Percentiles rank a stretch among this genome's conserved stretches.
Conservation (phyloP, 2,329 filamentous ascomycete species). For the Cercospora brassicicola region DNA sequence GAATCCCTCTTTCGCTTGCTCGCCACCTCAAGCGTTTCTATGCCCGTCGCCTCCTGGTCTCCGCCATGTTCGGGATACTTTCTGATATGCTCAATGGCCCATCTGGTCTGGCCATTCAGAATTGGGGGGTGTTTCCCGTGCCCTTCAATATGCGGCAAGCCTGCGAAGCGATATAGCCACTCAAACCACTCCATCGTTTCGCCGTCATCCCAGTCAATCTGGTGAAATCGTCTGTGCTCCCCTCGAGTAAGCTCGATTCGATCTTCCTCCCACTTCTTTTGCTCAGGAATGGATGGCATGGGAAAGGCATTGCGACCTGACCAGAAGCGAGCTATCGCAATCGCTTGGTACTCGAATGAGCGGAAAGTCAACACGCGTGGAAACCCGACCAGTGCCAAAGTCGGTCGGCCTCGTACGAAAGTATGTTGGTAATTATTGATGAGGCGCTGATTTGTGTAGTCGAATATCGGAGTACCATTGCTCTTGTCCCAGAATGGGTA, state of each 20-base stretch:
- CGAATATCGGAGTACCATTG: conserved; percentile 50
- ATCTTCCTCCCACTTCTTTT: conserved; percentile 51
- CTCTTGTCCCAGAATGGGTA: conserved; percentile 54
- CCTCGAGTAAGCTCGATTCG: conserved; percentile 37
- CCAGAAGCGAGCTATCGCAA: conserved; percentile 55
- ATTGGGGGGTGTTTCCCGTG: conserved; percentile 25
- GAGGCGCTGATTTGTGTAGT: conserved; percentile 51
- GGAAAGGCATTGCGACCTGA: conserved; percentile 43
- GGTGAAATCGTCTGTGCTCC: conserved; percentile 52
- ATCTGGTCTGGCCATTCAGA: conserved; percentile 21
- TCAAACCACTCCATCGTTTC: conserved; percentile 54
- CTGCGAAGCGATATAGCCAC: conserved; percentile 52
- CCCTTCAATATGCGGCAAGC: conserved; percentile 47
- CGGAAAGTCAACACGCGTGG: conserved; percentile 56
- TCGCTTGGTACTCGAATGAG: conserved; percentile 58
- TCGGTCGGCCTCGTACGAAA: conserved; percentile 52
- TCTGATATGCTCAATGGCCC: conserved; percentile 28
- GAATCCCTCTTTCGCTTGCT: background rate
- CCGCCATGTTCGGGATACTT: conserved; percentile 23
- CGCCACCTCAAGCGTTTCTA: background rate
- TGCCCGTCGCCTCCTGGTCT: background rate
- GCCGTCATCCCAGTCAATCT: conserved; percentile 54
- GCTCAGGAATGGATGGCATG: conserved; percentile 47
- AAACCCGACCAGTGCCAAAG: conserved; percentile 55
- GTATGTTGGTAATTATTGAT: conserved; percentile 54